phyloP scores from a whole-genome alignment of 2,329 filamentous ascomycete genomes.

The Microsporum canis region DNA sequence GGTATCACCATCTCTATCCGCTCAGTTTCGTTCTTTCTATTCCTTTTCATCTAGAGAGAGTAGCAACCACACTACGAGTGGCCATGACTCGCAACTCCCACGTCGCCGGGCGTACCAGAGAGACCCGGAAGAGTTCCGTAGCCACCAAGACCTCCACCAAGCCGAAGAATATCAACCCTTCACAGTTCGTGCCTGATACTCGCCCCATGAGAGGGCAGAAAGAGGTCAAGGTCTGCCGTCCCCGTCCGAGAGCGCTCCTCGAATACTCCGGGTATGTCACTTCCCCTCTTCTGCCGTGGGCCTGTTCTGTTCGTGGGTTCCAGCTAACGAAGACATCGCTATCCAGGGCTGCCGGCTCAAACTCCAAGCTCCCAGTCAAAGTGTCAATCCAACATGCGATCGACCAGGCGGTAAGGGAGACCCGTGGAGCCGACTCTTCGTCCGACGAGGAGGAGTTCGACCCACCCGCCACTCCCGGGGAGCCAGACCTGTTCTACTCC shows the following conservation, averaged over 20 bases:
- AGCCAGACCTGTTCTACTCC: slow-evolving; percentile 42
- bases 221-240: background rate
- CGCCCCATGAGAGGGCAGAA: slow-evolving; percentile 13
- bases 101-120: background rate
- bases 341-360: background rate
- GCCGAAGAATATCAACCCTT: background rate
- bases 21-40: background rate
- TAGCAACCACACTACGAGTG: background rate
- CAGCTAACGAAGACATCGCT: background rate
- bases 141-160: background rate
- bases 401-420: slow-evolving; percentile 1
- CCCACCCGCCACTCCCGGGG: slow-evolving; percentile 13
- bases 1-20: background rate
- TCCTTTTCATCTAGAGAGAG: background rate
- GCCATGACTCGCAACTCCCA: background rate
- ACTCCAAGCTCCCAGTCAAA: background rate
- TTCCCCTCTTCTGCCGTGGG: background rate
- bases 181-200: slow-evolving; percentile 21
- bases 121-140: background rate
- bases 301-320: background rate
- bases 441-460: background rate
- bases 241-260: background rate
- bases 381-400: background rate
- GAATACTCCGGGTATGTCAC: background rate
- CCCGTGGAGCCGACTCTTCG: background rate